Conservation (phyloP, 2,329 filamentous ascomycete species). For the Ramularia endophylla region DNA sequence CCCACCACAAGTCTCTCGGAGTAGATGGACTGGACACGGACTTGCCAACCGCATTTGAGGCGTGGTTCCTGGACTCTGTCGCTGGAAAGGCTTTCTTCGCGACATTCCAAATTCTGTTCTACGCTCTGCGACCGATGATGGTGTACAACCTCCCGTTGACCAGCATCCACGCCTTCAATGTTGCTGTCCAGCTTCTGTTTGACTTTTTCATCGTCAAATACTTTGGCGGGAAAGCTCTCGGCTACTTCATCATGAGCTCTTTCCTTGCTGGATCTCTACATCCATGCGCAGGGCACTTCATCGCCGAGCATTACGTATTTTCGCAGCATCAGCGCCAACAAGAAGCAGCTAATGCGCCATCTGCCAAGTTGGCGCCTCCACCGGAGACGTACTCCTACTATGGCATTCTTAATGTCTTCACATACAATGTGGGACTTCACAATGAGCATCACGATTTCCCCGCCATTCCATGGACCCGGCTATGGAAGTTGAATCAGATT, state of each 20-base stretch:
- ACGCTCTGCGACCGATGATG: slow-evolving; percentile 91
- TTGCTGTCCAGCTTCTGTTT: slow-evolving; percentile 69
- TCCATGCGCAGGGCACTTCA: slow-evolving; percentile 95
- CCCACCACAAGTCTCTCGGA: slow-evolving; percentile 96
- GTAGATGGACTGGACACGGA: slow-evolving; percentile 96
- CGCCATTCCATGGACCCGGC: slow-evolving; percentile 86
- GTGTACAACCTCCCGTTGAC: slow-evolving; percentile 88
- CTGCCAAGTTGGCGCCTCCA: slow-evolving; percentile 47
- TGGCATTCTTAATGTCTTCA: slow-evolving; percentile 81
- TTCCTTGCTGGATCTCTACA: slow-evolving; percentile 93
- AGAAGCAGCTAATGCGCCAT: slow-evolving; percentile 34
- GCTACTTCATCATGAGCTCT: slow-evolving; percentile 81
- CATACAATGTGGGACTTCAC: slow-evolving; percentile 96
- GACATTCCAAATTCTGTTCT: slow-evolving; percentile 99
- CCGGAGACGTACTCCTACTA: slow-evolving; percentile 99
- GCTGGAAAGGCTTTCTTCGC: slow-evolving; percentile 98
- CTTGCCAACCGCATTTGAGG: slow-evolving; percentile 85
- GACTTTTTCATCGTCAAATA: slow-evolving; percentile 62
- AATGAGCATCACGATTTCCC: slow-evolving; percentile 99
- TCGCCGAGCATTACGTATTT: slow-evolving; percentile 75
- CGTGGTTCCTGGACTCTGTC: slow-evolving; percentile 87
- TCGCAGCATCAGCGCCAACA: slow-evolving; percentile 47
- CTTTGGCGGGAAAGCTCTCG: slow-evolving; percentile 59
- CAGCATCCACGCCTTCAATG: slow-evolving; percentile 74
- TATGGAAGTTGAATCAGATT: slow-evolving; percentile 70